Base-by-base conservation (phyloP, 2,329 filamentous ascomycete genomes). In the Ceratocystis diversiconidia region DNA sequence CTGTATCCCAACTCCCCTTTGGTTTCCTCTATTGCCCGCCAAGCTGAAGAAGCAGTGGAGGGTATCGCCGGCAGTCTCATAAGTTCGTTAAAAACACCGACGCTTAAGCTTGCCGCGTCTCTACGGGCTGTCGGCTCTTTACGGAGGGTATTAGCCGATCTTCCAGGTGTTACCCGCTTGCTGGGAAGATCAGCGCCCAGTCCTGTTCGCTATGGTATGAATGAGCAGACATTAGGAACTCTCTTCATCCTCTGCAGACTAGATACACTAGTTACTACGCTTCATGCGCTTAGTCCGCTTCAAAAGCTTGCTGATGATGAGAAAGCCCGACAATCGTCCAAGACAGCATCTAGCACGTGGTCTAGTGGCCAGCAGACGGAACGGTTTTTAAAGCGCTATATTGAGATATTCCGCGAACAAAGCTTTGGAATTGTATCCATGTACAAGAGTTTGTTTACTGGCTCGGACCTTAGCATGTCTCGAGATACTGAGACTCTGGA, bases 341-440 rank as follows among this genome's bases (percentile, higher is more conserved):
- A 75, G 15, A 71, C 74, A 5, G 72, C 73, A 25, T 74, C 75
- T 7, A 74, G 74, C 50, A 73, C 75, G 44, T 88, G 82, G 82
- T 84, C 82, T 1, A 84, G 84, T 0, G 92, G 92, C 0, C 91
- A 95, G 72, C 94, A 97, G 74, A 96, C 92, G 0, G 94, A 97
- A 74, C 83, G 91, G 63, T 99, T 91, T 71, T 78, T 99, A 55
- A 99, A 97, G 75, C 84, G 92, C 61, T 99, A 95, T 75, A 89
- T 99, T 71, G 94, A 99, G 73, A 91, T 99, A 32, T 97, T 97
- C 74, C 88, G 94, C 63, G 94, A 99, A 75, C 94, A 99, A 75
- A 96, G 90, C 73, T 99, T 99, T 74, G 89, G 87, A 55, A 95
- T 97, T 68, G 85, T 97, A 32, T 95, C 90, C 67, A 90, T 97